phyloP scores from a whole-genome alignment of 176 grass and related monocot species.

The Aegilops umbellulata region DNA sequence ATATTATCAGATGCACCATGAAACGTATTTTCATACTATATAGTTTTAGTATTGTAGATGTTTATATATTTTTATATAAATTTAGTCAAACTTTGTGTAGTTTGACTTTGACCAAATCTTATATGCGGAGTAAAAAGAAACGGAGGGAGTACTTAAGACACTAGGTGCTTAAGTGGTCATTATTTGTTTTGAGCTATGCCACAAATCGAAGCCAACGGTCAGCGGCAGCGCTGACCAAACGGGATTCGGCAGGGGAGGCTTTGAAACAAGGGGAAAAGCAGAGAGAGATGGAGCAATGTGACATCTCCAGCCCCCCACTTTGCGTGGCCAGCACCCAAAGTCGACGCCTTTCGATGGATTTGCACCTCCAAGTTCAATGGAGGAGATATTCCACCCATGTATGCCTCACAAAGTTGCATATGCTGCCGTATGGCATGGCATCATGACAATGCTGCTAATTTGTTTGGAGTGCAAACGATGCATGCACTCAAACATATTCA shows the following conservation, averaged over 20 bases:
- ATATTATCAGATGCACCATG: too few relatives aligned
- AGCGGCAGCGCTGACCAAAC: slow-evolving; percentile 6
- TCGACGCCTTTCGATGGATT: background rate
- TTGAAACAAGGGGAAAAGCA: background rate
- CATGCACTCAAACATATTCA: background rate
- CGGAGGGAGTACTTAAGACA: too few relatives aligned
- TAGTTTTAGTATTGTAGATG: too few relatives aligned
- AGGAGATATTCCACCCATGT: background rate
- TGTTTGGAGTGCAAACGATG: background rate
- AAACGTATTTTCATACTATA: too few relatives aligned
- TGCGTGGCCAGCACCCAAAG: slow-evolving; percentile 34
- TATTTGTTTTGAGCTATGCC: background rate
- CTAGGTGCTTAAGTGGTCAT: background rate
- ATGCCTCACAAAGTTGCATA: background rate
- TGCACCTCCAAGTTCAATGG: background rate
- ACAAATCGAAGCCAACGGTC: background rate
- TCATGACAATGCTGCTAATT: background rate
- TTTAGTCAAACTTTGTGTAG: too few relatives aligned
- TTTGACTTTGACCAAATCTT: too few relatives aligned
- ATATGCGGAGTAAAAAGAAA: too few relatives aligned
- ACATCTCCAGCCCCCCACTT: slow-evolving; percentile 13
- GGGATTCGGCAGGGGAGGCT: background rate
- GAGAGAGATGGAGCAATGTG: background rate
- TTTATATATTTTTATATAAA: too few relatives aligned
- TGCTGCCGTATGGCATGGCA: background rate